Evolutionary conservation across 2,329 filamentous ascomycete genomes (phyloP).

Genomic region (Didymella lethalis): DNA sequence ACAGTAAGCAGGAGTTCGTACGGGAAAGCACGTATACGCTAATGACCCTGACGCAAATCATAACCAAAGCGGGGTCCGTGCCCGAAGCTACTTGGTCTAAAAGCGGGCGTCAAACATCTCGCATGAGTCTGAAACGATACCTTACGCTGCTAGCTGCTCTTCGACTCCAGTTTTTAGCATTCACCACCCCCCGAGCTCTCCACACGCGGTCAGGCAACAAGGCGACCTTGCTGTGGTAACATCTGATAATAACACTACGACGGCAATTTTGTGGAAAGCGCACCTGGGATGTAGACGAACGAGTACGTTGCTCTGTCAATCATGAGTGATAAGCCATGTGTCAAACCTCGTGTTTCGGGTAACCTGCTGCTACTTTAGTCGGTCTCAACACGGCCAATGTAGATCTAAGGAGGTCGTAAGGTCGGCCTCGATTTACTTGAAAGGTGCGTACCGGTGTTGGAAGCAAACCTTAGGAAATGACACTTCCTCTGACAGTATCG

Average conservation of each 20-base stretch:
- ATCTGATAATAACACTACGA: not conserved
- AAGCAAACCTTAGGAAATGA: slow-evolving; percentile 12
- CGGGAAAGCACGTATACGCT: slow-evolving; percentile 19
- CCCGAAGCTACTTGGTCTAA: slow-evolving; percentile 19
- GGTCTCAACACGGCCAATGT: slow-evolving; percentile 17
- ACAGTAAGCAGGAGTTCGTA: slow-evolving; percentile 22
- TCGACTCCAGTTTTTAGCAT: slow-evolving; percentile 14
- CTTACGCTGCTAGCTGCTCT: slow-evolving; percentile 18
- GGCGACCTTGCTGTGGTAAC: not conserved
- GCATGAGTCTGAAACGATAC: slow-evolving; percentile 31
- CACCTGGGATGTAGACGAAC: not conserved
- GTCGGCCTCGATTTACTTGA: slow-evolving; percentile 2
- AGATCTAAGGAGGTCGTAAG: slow-evolving; percentile 4
- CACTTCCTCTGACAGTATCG: slow-evolving; percentile 11
- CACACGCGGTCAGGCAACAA: not conserved
- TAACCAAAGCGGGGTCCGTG: slow-evolving; percentile 29
- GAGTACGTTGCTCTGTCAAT: not conserved
- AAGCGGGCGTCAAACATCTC: slow-evolving; percentile 26
- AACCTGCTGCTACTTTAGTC: slow-evolving; percentile 17
- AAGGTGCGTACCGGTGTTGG: slow-evolving; percentile 6
- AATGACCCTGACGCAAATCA: slow-evolving; percentile 29
- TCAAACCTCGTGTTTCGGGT: slow-evolving; percentile 17
- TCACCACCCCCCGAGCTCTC: not conserved
- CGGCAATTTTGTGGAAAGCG: not conserved
- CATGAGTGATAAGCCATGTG: not conserved